Percentiles rank a stretch among this genome's conserved stretches.
Conservation (phyloP, 2,329 filamentous ascomycete genomes). For the Fusarium sp. region DNA sequence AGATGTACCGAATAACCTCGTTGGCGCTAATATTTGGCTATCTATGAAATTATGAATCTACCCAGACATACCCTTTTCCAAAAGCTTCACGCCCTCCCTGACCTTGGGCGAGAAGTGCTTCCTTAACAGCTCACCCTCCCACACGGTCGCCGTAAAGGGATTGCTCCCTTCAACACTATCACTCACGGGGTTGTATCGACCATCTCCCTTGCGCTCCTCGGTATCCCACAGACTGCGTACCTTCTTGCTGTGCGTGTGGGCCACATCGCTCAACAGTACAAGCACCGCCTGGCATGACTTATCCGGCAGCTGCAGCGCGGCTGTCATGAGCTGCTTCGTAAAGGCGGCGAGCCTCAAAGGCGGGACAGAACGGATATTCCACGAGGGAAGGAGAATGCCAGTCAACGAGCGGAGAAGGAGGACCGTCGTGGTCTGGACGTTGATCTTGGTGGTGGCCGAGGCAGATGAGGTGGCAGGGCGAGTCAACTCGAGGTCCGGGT, state of each 20-base stretch:
- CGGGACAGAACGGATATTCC: slow-evolving; percentile 79
- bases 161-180: slow-evolving; percentile 86
- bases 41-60: slow-evolving; percentile 30
- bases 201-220: slow-evolving; percentile 92
- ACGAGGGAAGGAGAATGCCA: slow-evolving; percentile 80
- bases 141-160: slow-evolving; percentile 88
- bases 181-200: slow-evolving; percentile 80
- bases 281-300: slow-evolving; percentile 87
- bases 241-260: slow-evolving; percentile 84
- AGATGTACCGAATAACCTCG: background rate
- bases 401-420: slow-evolving; percentile 89
- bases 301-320: slow-evolving; percentile 87
- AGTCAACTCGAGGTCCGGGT: slow-evolving; percentile 88
- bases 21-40: background rate
- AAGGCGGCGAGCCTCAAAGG: slow-evolving; percentile 91
- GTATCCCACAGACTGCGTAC: slow-evolving; percentile 92
- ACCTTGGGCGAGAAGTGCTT: slow-evolving; percentile 90
- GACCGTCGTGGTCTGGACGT: slow-evolving; percentile 94
- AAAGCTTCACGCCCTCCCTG: slow-evolving; percentile 75
- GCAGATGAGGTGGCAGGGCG: slow-evolving; percentile 53
- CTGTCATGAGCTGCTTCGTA: slow-evolving; percentile 87
- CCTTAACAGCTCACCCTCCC: slow-evolving; percentile 91
- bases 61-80: slow-evolving; percentile 73
- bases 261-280: slow-evolving; percentile 80
- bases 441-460: slow-evolving; percentile 74